phyloP scores from a whole-genome alignment of 208 protist genomes.

The Wallacemonas sp. region DNA sequence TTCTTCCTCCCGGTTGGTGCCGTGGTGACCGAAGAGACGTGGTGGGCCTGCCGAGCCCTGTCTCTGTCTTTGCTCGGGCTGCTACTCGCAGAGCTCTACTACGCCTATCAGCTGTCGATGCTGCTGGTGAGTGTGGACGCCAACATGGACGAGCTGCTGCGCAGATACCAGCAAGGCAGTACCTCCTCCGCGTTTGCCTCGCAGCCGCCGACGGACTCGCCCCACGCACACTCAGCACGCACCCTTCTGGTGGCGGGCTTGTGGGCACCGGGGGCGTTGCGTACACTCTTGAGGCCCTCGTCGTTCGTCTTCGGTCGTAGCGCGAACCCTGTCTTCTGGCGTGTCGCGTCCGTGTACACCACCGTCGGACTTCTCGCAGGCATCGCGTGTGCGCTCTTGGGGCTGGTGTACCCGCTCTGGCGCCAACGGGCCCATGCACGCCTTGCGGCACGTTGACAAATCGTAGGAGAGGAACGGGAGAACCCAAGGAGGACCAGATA shows the following conservation, averaged over 20 bases:
- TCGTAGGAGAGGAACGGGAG: no score
- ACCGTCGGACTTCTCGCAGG: slow-evolving; percentile 13
- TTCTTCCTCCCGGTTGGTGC: not conserved
- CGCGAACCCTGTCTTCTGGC: not conserved
- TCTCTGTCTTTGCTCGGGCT: not conserved
- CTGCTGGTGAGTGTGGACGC: not conserved
- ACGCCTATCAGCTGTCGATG: not conserved
- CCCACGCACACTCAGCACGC: no score
- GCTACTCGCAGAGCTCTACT: slow-evolving; percentile 18
- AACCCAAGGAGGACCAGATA: no score
- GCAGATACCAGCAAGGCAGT: no score
- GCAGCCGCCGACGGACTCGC: no score
- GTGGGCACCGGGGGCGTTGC: not conserved
- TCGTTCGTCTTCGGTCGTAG: not conserved
- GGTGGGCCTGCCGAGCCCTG: not conserved
- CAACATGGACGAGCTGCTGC: not conserved
- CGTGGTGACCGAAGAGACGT: not conserved
- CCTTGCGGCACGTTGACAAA: no score
- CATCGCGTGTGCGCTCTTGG: slow-evolving; percentile 1
- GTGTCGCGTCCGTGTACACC: slow-evolving; percentile 22
- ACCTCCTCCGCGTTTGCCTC: no score
- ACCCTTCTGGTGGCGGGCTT: not conserved
- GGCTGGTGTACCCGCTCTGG: slow-evolving; percentile 5
- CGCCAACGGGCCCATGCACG: not conserved
- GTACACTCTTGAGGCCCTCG: not conserved